These are phyloP conservation scores for Rhodamnia rubescens DNA, from an alignment of 345 rosid genomes.

Conservation along the genomic window DNA sequence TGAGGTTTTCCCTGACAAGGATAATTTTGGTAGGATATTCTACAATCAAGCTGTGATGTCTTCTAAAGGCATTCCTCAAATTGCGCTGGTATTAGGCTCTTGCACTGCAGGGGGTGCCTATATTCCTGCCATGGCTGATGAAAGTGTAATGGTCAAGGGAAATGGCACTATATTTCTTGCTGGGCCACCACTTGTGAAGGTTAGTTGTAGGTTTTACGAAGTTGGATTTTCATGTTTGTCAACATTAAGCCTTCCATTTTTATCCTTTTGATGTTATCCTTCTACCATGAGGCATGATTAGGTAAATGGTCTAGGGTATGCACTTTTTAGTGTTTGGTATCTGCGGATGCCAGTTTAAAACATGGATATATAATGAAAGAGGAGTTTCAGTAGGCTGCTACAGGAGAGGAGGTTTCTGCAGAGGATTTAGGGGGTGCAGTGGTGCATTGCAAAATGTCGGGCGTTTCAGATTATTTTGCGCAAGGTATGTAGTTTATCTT, in stretches of 20 bases:
- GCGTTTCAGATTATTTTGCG: constrained; percentile 95
- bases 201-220: constrained; percentile 12
- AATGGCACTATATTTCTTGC: constrained; percentile 95
- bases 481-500: constrained; percentile 44
- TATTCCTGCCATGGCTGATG: constrained; percentile 99
- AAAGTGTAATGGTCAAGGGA: constrained; percentile 97
- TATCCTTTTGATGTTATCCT: not conserved
- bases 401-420: constrained; percentile 92
- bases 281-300: not conserved
- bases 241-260: not conserved
- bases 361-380: constrained; percentile 1
- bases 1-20: constrained; percentile 93
- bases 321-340: not conserved
- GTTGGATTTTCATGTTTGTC: not conserved
- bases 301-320: not conserved
- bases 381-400: constrained; percentile 81
- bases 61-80: constrained; percentile 84
- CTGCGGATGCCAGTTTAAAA: not conserved
- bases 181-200: constrained; percentile 97
- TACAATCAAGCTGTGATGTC: constrained; percentile 93
- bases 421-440: constrained; percentile 90
- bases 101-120: constrained; percentile 98
- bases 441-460: constrained; percentile 87
- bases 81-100: constrained; percentile 86
- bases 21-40: constrained; percentile 89